Conservation (phyloP, 768 basidiomycete genomes). For the Lactarius indigo region DNA sequence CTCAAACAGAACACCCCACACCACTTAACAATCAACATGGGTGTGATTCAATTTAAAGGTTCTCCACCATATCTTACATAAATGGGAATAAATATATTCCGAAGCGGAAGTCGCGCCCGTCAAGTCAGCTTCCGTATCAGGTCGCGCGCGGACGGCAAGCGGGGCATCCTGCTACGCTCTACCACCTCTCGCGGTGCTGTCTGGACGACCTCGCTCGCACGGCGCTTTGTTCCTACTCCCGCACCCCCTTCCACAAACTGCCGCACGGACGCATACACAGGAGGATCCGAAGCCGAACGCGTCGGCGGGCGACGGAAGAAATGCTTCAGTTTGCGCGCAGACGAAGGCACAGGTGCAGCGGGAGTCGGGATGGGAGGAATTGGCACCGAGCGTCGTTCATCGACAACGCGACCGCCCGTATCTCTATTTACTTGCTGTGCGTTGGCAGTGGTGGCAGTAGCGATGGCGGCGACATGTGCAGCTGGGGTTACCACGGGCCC, state of each 20-base stretch:
- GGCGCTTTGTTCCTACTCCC: conserved; percentile 3
- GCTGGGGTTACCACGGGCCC: not conserved
- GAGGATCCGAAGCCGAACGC: conserved; percentile 19
- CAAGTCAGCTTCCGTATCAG: conserved; percentile 18
- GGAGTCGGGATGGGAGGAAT: not conserved
- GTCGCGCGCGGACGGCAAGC: conserved; percentile 19
- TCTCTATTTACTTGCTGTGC: not conserved
- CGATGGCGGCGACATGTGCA: not conserved
- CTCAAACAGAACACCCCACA: not conserved
- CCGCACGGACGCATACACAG: not conserved
- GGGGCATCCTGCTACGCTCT: conserved; percentile 21
- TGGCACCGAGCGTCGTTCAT: not conserved
- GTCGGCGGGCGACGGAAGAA: conserved; percentile 20
- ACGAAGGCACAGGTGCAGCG: not conserved
- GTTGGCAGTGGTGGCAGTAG: not conserved
- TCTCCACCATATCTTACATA: not conserved
- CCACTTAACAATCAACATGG: not conserved
- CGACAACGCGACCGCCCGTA: not conserved
- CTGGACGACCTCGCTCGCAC: conserved; percentile 15
- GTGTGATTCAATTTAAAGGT: not conserved
- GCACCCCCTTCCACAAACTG: not conserved
- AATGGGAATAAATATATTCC: not conserved
- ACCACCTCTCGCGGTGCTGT: conserved; percentile 1
- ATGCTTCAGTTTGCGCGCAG: conserved; percentile 12
- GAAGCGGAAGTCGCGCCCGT: not conserved